Evolutionary conservation across 371 early-diverging fungal genomes (phyloP), one percentile per base, ranked within the genome.

Genomic region (Phascolomyces articulosus): DNA sequence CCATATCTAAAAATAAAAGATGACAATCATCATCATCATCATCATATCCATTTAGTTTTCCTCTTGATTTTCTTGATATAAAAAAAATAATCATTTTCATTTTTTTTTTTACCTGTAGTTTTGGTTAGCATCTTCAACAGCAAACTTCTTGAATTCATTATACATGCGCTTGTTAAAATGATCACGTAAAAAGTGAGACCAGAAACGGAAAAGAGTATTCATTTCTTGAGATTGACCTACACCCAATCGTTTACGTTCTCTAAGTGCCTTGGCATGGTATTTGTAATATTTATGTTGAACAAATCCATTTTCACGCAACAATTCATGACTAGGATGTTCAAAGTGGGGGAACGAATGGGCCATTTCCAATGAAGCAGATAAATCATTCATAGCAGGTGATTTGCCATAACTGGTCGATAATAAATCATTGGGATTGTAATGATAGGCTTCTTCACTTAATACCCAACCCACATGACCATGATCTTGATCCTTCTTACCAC

Each of bases 121-220:
- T 63, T 87, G 85, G 48, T 86, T 83, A 41, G 95, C 93, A 79
- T 98, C 98, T 69, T 97, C 96, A n/a, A 93, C 86, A 18, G 98
- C 95, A 54, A 96, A 79, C 20, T 87, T 79, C 81, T 91, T 92
- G 80, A 98, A 98, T 79, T 98, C 97, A 54, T 79, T 77, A 76
- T 95, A 96, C 96, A 98, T 96, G 64, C 87, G 88, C 73, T 86
- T 83, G 86, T 96, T 96, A 72, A 91, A 96, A 70, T 94, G 92
- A 75, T 96, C 96, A 74, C 97, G 95, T 75, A 98, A 83, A 74
- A 96, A 98, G 80, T 98, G 96, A 58, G 93, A 94, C 98, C 98
- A 98, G 92, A 98, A 98, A 21, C 97, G 91, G 89, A 92, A 97
- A 62, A 97, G 79, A 3, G 97, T 96, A 84, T 97, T 97, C 98